These are phyloP conservation scores for Neurospora tetraspora DNA, from an alignment of 495 filamentous ascomycete species.

Conservation along the genomic window DNA sequence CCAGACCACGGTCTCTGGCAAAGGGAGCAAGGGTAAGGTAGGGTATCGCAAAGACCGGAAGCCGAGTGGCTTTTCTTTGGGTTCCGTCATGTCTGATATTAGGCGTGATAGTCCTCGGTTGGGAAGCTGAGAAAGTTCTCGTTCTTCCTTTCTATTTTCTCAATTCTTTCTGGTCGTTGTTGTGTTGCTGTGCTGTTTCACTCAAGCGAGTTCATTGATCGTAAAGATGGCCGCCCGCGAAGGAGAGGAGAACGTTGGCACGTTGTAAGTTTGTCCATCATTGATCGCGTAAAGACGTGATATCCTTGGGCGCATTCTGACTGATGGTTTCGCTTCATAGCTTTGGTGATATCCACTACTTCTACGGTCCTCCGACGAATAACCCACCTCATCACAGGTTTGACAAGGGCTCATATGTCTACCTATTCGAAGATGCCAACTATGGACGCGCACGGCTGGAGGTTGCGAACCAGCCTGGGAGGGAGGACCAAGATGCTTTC, in stretches of 20 bases:
- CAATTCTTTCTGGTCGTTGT: background rate
- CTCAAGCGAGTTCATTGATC: background rate
- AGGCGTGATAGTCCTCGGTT: background rate
- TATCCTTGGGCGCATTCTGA: background rate
- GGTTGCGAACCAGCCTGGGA: conserved; percentile 80
- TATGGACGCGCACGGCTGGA: conserved; percentile 64
- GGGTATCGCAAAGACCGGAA: conserved; percentile 2
- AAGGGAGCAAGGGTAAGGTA: background rate
- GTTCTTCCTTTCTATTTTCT: background rate
- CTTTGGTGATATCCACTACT: conserved; percentile 86
- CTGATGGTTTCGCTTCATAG: conserved; percentile 32
- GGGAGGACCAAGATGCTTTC: conserved; percentile 82
- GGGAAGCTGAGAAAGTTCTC: background rate
- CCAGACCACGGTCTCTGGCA: background rate
- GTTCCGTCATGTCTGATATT: background rate
- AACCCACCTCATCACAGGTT: conserved; percentile 77
- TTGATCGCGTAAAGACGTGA: background rate
- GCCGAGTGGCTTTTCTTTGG: conserved; percentile 4
- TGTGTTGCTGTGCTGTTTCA: background rate
- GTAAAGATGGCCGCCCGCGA: conserved; percentile 61
- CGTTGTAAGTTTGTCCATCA: conserved; percentile 51
- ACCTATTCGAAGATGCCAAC: conserved; percentile 67
- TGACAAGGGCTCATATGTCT: conserved; percentile 81
- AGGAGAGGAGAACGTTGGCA: conserved; percentile 70
- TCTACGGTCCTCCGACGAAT: conserved; percentile 59